Evolutionary conservation across 225 moss, liverwort and hornwort genomes (phyloP).

Genomic region (Ulota crispa): DNA sequence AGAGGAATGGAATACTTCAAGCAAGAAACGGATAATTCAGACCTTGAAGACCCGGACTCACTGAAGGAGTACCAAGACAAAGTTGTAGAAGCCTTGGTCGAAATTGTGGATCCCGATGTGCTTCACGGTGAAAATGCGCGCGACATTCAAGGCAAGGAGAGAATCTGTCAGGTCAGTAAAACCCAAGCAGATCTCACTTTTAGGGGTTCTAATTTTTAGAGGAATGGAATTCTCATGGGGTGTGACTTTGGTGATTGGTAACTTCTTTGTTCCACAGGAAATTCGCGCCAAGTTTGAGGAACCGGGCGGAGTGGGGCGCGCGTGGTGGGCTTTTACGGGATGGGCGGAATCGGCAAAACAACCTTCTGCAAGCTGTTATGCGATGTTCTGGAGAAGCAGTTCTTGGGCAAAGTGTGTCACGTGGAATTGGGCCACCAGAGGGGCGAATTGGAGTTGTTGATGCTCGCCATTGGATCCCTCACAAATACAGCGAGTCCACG

Average conservation of each 20-base stretch:
- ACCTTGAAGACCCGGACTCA: too few relatives aligned
- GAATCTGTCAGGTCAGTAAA: constrained; percentile 12
- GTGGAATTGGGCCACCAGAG: constrained; percentile 5
- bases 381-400: neutral
- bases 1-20: constrained; percentile 15
- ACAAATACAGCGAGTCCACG: neutral
- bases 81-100: neutral
- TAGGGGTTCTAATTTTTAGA: too few relatives aligned
- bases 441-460: neutral
- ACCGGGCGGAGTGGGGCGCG: neutral
- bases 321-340: constrained; percentile 15
- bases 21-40: neutral
- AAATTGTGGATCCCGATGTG: constrained; percentile 7
- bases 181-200: neutral
- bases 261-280: constrained; percentile 2
- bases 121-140: neutral
- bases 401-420: neutral
- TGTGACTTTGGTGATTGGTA: neutral
- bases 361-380: neutral
- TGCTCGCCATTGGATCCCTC: constrained; percentile 1
- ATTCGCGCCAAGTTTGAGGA: constrained; percentile 14
- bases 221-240: too few relatives aligned
- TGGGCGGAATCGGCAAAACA: constrained; percentile 8
- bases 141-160: constrained; percentile 19
- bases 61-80: neutral